Evolutionary conservation across 768 basidiomycete genomes (phyloP).

Genomic region (Pulveroboletus sp.): DNA sequence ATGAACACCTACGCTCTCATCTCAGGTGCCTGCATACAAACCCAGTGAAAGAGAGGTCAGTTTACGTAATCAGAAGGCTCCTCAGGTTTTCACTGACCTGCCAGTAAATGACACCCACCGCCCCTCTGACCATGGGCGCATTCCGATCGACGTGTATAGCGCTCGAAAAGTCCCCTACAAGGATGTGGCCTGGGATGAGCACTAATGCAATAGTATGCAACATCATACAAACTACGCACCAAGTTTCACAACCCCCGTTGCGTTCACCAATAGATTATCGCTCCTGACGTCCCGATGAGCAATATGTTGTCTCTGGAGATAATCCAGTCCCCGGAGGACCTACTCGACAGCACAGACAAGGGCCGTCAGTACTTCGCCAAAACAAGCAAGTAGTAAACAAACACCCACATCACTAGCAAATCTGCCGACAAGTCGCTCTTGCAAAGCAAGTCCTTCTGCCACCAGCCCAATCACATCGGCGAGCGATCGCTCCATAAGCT

Average conservation of each 20-base stretch:
- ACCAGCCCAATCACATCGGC: slow-evolving; percentile 75
- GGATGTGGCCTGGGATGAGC: not conserved
- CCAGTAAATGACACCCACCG: slow-evolving; percentile 77
- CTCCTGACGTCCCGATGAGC: slow-evolving; percentile 85
- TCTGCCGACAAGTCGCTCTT: slow-evolving; percentile 68
- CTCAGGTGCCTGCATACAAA: slow-evolving; percentile 59
- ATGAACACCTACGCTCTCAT: slow-evolving; percentile 55
- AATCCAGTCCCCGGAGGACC: slow-evolving; percentile 66
- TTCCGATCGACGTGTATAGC: slow-evolving; percentile 60
- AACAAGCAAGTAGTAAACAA: not conserved
- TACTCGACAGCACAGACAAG: slow-evolving; percentile 24
- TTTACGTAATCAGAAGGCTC: not conserved
- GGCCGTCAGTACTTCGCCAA: not conserved
- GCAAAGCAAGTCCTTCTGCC: slow-evolving; percentile 57
- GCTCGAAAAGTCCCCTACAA: slow-evolving; percentile 75
- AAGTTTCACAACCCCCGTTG: slow-evolving; percentile 68
- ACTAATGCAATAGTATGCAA: not conserved
- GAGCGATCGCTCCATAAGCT: slow-evolving; percentile 84
- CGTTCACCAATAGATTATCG: slow-evolving; percentile 76
- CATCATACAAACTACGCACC: slow-evolving; percentile 41
- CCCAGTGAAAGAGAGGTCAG: not conserved
- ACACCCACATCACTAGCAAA: slow-evolving; percentile 74
- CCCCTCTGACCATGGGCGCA: slow-evolving; percentile 50
- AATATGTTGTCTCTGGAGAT: slow-evolving; percentile 61
- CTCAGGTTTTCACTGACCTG: slow-evolving; percentile 46